Percentiles rank a stretch among this genome's conserved stretches.
phyloP scores from a whole-genome alignment of 78 protist species.

The Capsaspora owczarzaki region DNA sequence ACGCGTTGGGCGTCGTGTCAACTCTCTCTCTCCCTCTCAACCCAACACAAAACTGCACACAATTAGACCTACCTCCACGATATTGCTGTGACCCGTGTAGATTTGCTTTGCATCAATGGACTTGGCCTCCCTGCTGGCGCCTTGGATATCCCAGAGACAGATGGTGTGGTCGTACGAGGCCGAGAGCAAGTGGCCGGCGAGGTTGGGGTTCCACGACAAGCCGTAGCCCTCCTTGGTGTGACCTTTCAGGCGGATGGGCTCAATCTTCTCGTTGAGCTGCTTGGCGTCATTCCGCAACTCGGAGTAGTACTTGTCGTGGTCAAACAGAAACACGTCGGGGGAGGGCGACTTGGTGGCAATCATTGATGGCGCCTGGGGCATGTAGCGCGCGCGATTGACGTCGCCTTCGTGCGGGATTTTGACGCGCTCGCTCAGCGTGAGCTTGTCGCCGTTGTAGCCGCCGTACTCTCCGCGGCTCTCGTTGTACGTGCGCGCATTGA shows the following conservation, averaged over 20 bases:
- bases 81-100: constrained; percentile 47
- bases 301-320: constrained; percentile 72
- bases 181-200: constrained; percentile 55
- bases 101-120: constrained; percentile 1
- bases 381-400: constrained; percentile 70
- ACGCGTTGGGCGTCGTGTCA: too few species aligned
- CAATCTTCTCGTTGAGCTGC: constrained; percentile 56
- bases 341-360: constrained; percentile 91
- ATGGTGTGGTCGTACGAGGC: constrained; percentile 79
- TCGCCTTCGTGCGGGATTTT: constrained; percentile 59
- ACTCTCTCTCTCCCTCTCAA: too few species aligned
- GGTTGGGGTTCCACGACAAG: constrained; percentile 74
- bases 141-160: constrained; percentile 83
- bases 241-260: constrained; percentile 62
- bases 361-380: constrained; percentile 80
- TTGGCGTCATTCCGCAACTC: constrained; percentile 45
- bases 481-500: constrained; percentile 51
- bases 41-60: too few species aligned
- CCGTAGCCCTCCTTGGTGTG: constrained; percentile 95
- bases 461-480: constrained; percentile 51
- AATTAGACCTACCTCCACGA: constrained; percentile 30
- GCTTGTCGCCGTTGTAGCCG: constrained; percentile 42
- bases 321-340: constrained; percentile 76
- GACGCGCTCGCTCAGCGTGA: constrained; percentile 53
- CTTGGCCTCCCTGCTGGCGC: constrained; percentile 3